Evolutionary conservation across 495 filamentous ascomycete genomes (phyloP).

Genomic region (Penicillium maclennaniae): DNA sequence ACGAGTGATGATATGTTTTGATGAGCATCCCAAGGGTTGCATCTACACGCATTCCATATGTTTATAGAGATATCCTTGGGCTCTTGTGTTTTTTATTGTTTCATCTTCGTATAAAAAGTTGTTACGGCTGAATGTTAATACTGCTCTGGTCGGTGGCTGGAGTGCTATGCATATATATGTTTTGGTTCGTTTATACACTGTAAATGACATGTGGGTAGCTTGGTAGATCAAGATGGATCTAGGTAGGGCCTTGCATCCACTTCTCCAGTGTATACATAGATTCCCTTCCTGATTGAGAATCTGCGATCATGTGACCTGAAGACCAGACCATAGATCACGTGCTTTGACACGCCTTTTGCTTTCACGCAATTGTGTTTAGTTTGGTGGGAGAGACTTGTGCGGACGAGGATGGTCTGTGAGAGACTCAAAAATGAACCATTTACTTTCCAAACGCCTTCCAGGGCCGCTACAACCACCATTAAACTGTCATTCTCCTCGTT

Average conservation of each 20-base stretch:
- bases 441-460: not conserved
- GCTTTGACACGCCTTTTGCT: no score
- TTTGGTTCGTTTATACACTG: not conserved
- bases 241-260: not conserved
- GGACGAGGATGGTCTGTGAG: no score
- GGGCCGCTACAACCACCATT: not conserved
- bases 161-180: not conserved
- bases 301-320: conserved; percentile 2
- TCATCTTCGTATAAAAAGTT: conserved; percentile 25
- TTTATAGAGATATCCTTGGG: conserved; percentile 28
- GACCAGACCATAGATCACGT: not conserved
- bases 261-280: not conserved
- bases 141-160: not conserved
- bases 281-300: conserved; percentile 1
- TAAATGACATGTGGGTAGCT: not conserved
- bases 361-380: no score
- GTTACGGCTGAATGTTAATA: conserved; percentile 13
- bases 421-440: no score
- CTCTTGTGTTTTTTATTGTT: conserved; percentile 7
- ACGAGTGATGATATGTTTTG: conserved; percentile 31
- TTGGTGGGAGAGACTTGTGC: no score
- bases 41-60: conserved; percentile 14
- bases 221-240: not conserved
- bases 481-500: not conserved
- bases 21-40: conserved; percentile 17